These are phyloP conservation scores for Kodamaea laetipori DNA, from an alignment of 805 yeast genomes.

Conservation along the genomic window DNA sequence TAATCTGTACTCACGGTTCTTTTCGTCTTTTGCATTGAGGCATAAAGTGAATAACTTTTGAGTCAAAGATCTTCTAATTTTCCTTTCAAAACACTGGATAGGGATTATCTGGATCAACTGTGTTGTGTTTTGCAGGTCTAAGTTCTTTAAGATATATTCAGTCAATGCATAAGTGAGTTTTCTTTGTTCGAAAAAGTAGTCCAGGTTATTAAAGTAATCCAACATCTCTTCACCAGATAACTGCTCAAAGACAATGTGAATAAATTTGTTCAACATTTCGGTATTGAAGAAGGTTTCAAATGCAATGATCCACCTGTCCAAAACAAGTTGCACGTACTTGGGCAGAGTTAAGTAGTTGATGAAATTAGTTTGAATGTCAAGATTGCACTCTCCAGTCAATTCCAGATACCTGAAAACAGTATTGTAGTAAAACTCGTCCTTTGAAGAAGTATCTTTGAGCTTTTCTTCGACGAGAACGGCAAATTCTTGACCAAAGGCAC, in stretches of 20 bases:
- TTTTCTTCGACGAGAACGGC: conserved; percentile 9
- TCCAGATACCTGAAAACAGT: conserved; percentile 55
- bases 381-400: conserved; percentile 27
- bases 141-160: conserved; percentile 18
- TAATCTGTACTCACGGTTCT: not conserved
- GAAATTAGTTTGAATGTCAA: conserved; percentile 1
- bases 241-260: conserved; percentile 27
- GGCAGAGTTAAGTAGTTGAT: not conserved
- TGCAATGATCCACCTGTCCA: conserved; percentile 60
- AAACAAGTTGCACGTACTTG: conserved; percentile 18
- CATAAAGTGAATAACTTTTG: not conserved
- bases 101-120: conserved; percentile 41
- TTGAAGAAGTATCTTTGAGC: conserved; percentile 1
- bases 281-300: conserved; percentile 36
- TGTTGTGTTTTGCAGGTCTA: conserved; percentile 8
- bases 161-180: conserved; percentile 36
- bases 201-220: conserved; percentile 26
- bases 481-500: conserved; percentile 42
- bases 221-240: conserved; percentile 5
- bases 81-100: conserved; percentile 42
- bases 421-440: conserved; percentile 29
- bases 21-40: not conserved
- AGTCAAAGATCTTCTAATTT: conserved; percentile 5
- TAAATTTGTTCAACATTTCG: conserved; percentile 29
- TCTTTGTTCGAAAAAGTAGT: conserved; percentile 51